phyloP scores from a whole-genome alignment of 495 filamentous ascomycete genomes.

The Penicillium atrosanguineum region DNA sequence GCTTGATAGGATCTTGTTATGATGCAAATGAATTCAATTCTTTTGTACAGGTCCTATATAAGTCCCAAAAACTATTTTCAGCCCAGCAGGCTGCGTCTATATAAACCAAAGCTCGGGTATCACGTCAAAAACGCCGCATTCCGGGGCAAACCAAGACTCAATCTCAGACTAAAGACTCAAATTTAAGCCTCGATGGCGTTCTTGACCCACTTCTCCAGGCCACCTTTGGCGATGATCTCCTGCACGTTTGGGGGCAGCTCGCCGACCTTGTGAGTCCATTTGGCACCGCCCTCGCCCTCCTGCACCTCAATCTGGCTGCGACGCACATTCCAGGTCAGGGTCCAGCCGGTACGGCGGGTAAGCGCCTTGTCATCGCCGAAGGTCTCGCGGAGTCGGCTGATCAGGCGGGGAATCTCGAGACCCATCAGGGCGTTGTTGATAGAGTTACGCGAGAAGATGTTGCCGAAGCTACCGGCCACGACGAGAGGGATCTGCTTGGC shows the following conservation, averaged over 20 bases:
- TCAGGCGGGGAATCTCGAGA: slow-evolving; percentile 73
- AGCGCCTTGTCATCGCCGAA: slow-evolving; percentile 55
- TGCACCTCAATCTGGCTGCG: slow-evolving; percentile 64
- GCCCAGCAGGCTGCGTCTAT: slow-evolving; percentile 6
- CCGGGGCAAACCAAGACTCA: neutral
- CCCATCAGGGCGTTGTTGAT: slow-evolving; percentile 93
- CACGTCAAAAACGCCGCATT: slow-evolving; percentile 14
- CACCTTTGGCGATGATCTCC: slow-evolving; percentile 77
- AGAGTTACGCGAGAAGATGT: slow-evolving; percentile 83
- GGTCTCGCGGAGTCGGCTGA: slow-evolving; percentile 64
- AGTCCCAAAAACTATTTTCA: neutral
- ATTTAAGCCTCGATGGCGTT: slow-evolving; percentile 20
- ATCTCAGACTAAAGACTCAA: neutral
- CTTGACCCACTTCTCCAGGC: slow-evolving; percentile 82
- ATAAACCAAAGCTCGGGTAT: slow-evolving; percentile 19
- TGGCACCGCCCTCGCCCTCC: slow-evolving; percentile 60
- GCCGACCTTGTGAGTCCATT: slow-evolving; percentile 79
- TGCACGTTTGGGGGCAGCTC: slow-evolving; percentile 88
- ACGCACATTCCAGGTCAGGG: slow-evolving; percentile 77
- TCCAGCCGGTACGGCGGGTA: slow-evolving; percentile 89
- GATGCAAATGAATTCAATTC: neutral
- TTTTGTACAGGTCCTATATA: neutral
- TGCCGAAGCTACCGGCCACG: slow-evolving; percentile 81
- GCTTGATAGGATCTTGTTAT: neutral
- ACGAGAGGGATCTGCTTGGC: slow-evolving; percentile 84